A percentile compares a stretch with the other conserved stretches of the same genome.
Evolutionary conservation across 2,329 filamentous ascomycete genomes (phyloP).

Genomic region (Diaporthe sp.): DNA sequence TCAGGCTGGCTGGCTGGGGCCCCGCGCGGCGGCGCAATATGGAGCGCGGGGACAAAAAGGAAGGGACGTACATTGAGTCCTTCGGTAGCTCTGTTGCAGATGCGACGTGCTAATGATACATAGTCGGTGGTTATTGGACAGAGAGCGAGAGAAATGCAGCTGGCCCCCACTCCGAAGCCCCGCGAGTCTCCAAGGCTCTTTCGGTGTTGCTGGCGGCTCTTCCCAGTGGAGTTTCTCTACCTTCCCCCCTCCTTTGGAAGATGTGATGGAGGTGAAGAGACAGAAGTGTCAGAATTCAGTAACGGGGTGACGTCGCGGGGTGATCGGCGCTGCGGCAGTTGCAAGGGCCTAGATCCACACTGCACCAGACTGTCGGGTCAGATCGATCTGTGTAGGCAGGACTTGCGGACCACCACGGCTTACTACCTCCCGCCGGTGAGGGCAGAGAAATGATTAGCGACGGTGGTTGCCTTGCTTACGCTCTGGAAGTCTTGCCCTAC

Average conservation of each 20-base stretch:
- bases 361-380: constrained; percentile 29
- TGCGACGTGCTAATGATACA: not conserved
- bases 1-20: not conserved
- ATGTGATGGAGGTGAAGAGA: not conserved
- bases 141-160: constrained; percentile 14
- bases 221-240: not conserved
- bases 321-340: constrained; percentile 17
- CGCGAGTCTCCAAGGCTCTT: not conserved
- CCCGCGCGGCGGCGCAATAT: constrained; percentile 18
- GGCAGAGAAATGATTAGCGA: not conserved
- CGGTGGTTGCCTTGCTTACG: not conserved
- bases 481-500: not conserved
- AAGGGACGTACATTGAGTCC: constrained; percentile 7
- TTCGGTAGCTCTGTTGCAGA: constrained; percentile 19
- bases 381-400: constrained; percentile 7
- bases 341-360: constrained; percentile 18
- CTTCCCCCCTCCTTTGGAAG: not conserved
- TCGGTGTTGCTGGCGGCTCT: not conserved
- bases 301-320: constrained; percentile 17
- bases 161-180: not conserved
- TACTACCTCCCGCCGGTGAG: not conserved
- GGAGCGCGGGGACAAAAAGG: not conserved
- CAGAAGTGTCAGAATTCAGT: constrained; percentile 6
- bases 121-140: not conserved
- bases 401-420: not conserved